These are phyloP conservation scores for Veloboletus limbatus DNA, from an alignment of 1,284 basidiomycete species.

Conservation along the genomic window DNA sequence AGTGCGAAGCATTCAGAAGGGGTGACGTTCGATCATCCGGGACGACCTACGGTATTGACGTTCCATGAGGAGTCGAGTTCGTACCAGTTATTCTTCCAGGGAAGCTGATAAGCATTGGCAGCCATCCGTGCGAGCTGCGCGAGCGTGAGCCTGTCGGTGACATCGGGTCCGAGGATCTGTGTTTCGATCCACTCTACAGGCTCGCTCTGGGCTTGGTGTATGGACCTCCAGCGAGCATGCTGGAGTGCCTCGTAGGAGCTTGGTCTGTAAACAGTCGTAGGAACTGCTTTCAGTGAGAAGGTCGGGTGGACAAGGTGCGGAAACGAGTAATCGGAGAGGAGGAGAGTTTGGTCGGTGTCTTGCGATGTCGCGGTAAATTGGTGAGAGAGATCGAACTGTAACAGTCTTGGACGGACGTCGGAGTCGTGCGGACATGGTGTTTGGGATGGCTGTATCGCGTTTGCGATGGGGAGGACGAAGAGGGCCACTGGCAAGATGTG, in stretches of 20 bases:
- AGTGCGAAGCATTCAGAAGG: constrained; percentile 6
- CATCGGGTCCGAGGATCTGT: constrained; percentile 62
- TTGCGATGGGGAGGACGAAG: not conserved
- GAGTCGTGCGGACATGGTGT: not conserved
- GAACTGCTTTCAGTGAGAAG: constrained; percentile 44
- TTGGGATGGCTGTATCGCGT: constrained; percentile 1
- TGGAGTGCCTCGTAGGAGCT: constrained; percentile 49
- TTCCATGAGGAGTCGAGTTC: constrained; percentile 78
- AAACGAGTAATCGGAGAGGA: constrained; percentile 9
- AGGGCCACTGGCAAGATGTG: not conserved
- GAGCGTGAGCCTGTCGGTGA: constrained; percentile 80
- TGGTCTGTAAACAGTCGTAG: constrained; percentile 61
- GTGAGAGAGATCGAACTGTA: constrained; percentile 30
- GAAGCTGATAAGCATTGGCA: constrained; percentile 83
- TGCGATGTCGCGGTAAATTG: constrained; percentile 7
- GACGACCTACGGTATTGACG: constrained; percentile 46
- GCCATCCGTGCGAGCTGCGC: constrained; percentile 87
- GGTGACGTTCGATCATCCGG: not conserved
- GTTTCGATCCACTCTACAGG: constrained; percentile 56
- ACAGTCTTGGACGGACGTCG: not conserved
- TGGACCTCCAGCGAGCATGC: constrained; percentile 50
- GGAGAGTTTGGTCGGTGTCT: constrained; percentile 2
- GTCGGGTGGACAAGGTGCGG: constrained; percentile 16
- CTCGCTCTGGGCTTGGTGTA: constrained; percentile 47
- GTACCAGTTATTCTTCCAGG: constrained; percentile 76